Evolutionary conservation across 345 rosid genomes (phyloP), one percentile per base, ranked within the genome.

Genomic region (Aegle marmelos): DNA sequence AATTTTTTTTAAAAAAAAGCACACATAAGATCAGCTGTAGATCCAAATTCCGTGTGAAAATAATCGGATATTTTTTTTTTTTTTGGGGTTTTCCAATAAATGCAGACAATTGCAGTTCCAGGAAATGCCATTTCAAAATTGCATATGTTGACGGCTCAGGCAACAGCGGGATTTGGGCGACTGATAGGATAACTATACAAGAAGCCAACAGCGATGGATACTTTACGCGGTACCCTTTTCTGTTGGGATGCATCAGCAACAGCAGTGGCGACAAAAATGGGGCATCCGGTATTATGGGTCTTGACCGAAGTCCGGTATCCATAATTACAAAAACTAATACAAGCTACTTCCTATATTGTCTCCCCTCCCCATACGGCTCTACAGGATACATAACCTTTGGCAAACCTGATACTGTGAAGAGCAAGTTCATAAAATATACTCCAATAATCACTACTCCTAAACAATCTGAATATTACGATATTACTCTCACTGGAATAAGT

Each of bases 311-410:
- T 45, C 17, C 17, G 17, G 50, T 45, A 45, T 45, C 50, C 50
- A 45, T 45, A 45, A 45, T 45, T 45, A 10, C 17, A 45, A 11
- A 45, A 45, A 45, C 50, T 45, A 45, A 45, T 13, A 45, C 16
- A 13, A 45, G 17, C 5, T 45, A 82, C 27, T 84, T 82, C 83
- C 76, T 79, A 22, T 79, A 82, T 56, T 82, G 89, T 61, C 27
- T 87, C 11, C 87, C 87, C 0, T 76, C 89, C 0, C 24, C 78
- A 11, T 2, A 67, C 8, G 80, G 83, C 81, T 66, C 75, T 33
- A 76, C 62, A 1, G 87, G 86, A 7, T 45, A 45, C 50, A 45
- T 45, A 45, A 45, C 50, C 50, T 45, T 45, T 3, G 50, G 50
- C 50, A 3, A 45, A 45, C 50, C 17, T 13, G 9, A 13, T 11